Evolutionary conservation across 371 early-diverging fungal species (phyloP).

Genomic region (Rhizopus stolonifer): DNA sequence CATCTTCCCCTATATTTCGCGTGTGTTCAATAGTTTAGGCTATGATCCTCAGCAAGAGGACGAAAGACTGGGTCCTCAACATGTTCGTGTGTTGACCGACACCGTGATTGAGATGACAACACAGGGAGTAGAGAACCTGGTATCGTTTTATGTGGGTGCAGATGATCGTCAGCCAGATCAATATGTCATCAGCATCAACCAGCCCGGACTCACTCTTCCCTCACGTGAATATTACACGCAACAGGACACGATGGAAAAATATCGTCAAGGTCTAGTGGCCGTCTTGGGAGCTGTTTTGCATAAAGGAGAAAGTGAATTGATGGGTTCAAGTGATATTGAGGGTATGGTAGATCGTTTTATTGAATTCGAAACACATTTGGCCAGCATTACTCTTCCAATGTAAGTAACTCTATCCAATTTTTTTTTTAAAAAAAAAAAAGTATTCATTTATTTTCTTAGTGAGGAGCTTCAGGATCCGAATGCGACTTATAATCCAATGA

Average conservation of each 20-base stretch:
- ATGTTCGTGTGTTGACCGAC: constrained; percentile 4
- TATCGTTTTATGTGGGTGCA: constrained; percentile 30
- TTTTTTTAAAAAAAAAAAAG: background rate
- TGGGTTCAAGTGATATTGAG: constrained; percentile 8
- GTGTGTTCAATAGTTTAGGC: constrained; percentile 3
- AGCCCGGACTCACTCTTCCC: constrained; percentile 49
- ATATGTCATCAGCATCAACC: constrained; percentile 36
- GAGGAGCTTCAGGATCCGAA: constrained; percentile 48
- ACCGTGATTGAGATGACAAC: constrained; percentile 10
- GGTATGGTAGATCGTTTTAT: constrained; percentile 42
- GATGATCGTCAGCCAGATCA: constrained; percentile 48
- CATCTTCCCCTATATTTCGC: constrained; percentile 20
- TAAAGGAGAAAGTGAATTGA: constrained; percentile 8
- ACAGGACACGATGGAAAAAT: constrained; percentile 26
- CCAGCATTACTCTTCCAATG: constrained; percentile 29
- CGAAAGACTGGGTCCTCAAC: background rate
- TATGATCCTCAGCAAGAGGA: background rate
- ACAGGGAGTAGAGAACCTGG: constrained; percentile 25
- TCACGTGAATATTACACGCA: constrained; percentile 60
- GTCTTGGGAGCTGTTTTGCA: constrained; percentile 19
- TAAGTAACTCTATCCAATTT: no score
- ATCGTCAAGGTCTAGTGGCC: constrained; percentile 32
- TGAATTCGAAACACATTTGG: constrained; percentile 52
- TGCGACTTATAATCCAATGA: constrained; percentile 51
- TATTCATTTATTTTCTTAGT: background rate